Evolutionary conservation across 2,329 filamentous ascomycete species (phyloP), one percentile per base, ranked within the genome.

Genomic region (Neurospora crassa): DNA sequence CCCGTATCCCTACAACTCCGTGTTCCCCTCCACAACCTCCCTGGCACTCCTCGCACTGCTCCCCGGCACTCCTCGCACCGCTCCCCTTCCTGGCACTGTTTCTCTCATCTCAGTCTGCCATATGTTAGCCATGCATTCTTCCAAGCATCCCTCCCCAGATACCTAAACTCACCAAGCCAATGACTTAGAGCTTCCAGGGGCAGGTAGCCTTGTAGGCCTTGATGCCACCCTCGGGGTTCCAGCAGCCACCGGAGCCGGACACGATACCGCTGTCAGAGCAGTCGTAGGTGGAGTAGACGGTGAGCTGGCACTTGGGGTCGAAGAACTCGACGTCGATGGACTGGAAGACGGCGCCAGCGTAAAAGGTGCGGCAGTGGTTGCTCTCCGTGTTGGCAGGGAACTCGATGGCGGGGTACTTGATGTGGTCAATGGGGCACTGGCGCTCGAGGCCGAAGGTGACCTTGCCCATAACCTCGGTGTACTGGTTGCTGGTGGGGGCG

Each of bases 251-350:
- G 1, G 59, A n/a, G 34, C 72, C 72, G 29, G 68, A 70, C 5
- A 70, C 72, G 18, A 73, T 73, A 18, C 72, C 72, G 18, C 20
- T 41, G 42, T 72, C 72, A 11, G 63, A 68, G 72, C 72, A 73
- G 68, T 72, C 43, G n/a, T 53, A 40, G 41, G 72, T 72, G 67
- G 67, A 69, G 67, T 69, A 71, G 5, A 73, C 53, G 12, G 70
- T 72, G 20, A 73, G 47, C 67, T 69, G 69, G 41, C 72, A 73
- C 68, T 69, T 40, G 20, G 70, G 71, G 14, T 68, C 20, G 70
- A 70, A 71, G 63, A 63, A 69, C 34, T 70, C 45, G 63, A 73
- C 68, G 63, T 71, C 41, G 71, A 73, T 69, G 63, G 70, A 43
- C 8, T 4, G 37, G 71, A 70, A 71, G 20, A 70, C 71, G 7